These are phyloP conservation scores for Blastomyces silverae DNA, from an alignment of 2,329 filamentous ascomycete species.

Conservation along the genomic window DNA sequence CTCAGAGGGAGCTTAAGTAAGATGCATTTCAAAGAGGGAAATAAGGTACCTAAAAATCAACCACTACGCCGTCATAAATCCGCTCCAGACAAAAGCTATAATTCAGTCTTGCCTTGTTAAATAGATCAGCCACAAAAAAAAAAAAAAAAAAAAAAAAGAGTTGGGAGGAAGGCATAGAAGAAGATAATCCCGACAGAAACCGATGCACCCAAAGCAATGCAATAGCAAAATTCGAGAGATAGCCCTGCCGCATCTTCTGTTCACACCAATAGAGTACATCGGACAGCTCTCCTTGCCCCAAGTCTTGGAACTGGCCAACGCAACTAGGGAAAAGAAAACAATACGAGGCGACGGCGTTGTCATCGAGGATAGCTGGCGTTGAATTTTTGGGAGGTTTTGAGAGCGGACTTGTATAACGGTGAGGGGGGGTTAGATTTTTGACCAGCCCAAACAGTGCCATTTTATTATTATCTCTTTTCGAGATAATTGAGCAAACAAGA, in stretches of 20 bases:
- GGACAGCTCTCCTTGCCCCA: neutral
- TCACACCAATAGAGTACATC: neutral
- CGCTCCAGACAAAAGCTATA: neutral
- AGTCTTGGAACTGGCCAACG: neutral
- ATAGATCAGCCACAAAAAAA: neutral
- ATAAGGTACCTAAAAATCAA: neutral
- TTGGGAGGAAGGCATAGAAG: neutral
- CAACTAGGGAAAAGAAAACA: neutral
- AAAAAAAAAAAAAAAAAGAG: neutral
- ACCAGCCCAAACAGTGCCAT: neutral
- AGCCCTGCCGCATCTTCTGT: neutral
- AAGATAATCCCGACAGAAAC: no score
- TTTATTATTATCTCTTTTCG: neutral
- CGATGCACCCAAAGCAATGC: neutral
- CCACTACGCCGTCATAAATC: neutral
- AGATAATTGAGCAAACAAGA: neutral
- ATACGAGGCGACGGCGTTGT: neutral
- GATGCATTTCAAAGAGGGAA: neutral
- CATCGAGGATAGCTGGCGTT: no score
- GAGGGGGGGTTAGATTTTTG: neutral
- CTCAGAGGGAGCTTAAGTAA: no score
- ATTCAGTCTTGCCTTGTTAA: neutral
- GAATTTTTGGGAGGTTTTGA: no score
- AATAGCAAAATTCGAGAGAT: neutral
- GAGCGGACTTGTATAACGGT: neutral